Percentiles rank a stretch among this genome's conserved stretches.
Evolutionary conservation across 345 rosid species (phyloP).

Genomic region (Moricandia arvensis): DNA sequence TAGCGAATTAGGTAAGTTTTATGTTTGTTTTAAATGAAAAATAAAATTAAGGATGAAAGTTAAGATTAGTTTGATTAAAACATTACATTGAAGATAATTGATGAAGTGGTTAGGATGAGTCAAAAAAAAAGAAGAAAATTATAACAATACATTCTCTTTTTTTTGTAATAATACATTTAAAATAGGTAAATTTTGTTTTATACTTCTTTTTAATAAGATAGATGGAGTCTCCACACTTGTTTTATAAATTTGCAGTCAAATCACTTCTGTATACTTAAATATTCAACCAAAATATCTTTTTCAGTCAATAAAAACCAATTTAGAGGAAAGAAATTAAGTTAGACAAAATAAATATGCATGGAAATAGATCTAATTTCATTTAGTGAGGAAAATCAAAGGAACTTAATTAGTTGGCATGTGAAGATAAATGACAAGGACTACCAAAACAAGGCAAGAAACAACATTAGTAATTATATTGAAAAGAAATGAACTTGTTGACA

Average conservation of each 20-base stretch:
- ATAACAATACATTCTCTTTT: no score
- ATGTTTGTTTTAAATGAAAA: no score
- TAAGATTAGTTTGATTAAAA: no score
- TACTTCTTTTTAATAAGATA: no score
- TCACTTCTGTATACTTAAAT: background rate
- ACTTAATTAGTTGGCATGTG: background rate
- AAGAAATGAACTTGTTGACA: background rate
- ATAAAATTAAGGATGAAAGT: no score
- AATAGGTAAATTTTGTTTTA: no score
- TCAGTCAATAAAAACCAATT: constrained; percentile 8
- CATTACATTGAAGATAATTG: no score
- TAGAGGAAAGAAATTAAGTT: background rate
- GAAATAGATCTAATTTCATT: background rate
- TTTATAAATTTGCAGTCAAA: background rate
- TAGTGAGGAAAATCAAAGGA: background rate
- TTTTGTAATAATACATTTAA: no score
- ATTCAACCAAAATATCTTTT: background rate
- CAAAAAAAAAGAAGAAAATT: no score
- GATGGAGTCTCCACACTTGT: background rate
- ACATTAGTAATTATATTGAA: background rate
- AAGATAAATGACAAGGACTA: background rate
- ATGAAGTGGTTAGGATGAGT: no score
- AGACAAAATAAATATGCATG: constrained; percentile 4
- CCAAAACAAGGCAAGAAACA: background rate
- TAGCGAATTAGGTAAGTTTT: no score